Percentiles rank a stretch among this genome's conserved stretches.
phyloP scores from a whole-genome alignment of 1,284 basidiomycete genomes.

The Cutaneotrichosporon cutaneum region DNA sequence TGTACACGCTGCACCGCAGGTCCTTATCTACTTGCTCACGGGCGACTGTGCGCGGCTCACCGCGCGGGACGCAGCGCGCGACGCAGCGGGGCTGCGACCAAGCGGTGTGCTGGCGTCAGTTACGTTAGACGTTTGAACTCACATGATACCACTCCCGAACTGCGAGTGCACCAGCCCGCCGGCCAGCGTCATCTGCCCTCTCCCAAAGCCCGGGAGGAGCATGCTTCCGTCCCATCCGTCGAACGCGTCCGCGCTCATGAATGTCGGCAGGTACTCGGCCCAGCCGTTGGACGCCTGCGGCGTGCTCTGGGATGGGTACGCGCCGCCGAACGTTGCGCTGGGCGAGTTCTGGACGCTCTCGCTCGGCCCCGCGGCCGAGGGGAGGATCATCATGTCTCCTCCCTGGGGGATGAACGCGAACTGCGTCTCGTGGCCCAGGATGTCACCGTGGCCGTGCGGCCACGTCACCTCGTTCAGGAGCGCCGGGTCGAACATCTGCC shows the following conservation, averaged over 20 bases:
- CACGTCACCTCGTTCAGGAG: constrained; percentile 38
- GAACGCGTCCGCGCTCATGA: constrained; percentile 50
- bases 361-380: constrained; percentile 47
- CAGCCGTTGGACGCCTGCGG: constrained; percentile 37
- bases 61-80: constrained; percentile 19
- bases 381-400: constrained; percentile 52
- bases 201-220: constrained; percentile 51
- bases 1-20: background rate
- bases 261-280: constrained; percentile 49
- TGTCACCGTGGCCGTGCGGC: constrained; percentile 37
- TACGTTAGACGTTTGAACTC: constrained; percentile 26
- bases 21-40: constrained; percentile 1
- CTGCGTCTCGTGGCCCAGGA: constrained; percentile 35
- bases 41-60: constrained; percentile 24
- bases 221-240: constrained; percentile 52
- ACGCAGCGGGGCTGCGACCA: constrained; percentile 25
- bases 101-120: constrained; percentile 39
- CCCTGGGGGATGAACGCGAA: constrained; percentile 50
- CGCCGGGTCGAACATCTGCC: constrained; percentile 40
- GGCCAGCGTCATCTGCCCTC: constrained; percentile 50
- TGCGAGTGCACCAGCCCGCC: constrained; percentile 51
- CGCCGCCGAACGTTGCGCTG: constrained; percentile 18
- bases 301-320: constrained; percentile 20
- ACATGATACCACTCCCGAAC: constrained; percentile 54
- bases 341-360: constrained; percentile 44